Conservation (phyloP, 805 yeast species). For the Candida loeiensis region DNA sequence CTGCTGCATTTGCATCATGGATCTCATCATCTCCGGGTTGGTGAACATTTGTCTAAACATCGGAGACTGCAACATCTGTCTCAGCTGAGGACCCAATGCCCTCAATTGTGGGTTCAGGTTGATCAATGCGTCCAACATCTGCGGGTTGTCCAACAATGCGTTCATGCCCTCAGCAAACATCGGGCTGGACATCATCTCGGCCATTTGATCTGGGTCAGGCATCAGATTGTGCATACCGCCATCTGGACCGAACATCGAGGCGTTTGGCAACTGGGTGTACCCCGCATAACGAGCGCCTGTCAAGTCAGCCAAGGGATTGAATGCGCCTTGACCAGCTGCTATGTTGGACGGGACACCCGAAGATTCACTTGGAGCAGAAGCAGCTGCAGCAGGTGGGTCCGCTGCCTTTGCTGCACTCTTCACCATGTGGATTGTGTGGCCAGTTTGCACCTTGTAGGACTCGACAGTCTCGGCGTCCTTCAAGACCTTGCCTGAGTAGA, state of each 20-base stretch:
- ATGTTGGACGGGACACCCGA: slow-evolving; percentile 67
- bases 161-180: slow-evolving; percentile 78
- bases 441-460: slow-evolving; percentile 76
- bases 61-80: slow-evolving; percentile 82
- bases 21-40: slow-evolving; percentile 85
- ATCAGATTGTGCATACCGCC: slow-evolving; percentile 75
- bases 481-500: slow-evolving; percentile 90
- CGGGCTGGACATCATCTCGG: slow-evolving; percentile 76
- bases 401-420: slow-evolving; percentile 58
- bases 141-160: slow-evolving; percentile 80
- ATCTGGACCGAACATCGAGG: slow-evolving; percentile 89
- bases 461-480: slow-evolving; percentile 76
- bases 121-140: slow-evolving; percentile 79
- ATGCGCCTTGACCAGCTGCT: slow-evolving; percentile 84
- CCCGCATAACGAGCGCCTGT: slow-evolving; percentile 98
- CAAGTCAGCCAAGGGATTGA: slow-evolving; percentile 85
- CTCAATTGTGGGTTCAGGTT: slow-evolving; percentile 81
- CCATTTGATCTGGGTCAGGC: slow-evolving; percentile 74
- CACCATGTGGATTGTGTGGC: slow-evolving; percentile 86
- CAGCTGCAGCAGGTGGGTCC: slow-evolving; percentile 12
- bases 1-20: slow-evolving; percentile 73
- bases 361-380: slow-evolving; percentile 15
- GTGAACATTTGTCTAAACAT: slow-evolving; percentile 62
- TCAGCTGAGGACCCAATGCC: slow-evolving; percentile 83
- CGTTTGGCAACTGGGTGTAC: slow-evolving; percentile 79